Evolutionary conservation across 169 alveolate genomes (phyloP).

Genomic region (Perkinsus chesapeaki): DNA sequence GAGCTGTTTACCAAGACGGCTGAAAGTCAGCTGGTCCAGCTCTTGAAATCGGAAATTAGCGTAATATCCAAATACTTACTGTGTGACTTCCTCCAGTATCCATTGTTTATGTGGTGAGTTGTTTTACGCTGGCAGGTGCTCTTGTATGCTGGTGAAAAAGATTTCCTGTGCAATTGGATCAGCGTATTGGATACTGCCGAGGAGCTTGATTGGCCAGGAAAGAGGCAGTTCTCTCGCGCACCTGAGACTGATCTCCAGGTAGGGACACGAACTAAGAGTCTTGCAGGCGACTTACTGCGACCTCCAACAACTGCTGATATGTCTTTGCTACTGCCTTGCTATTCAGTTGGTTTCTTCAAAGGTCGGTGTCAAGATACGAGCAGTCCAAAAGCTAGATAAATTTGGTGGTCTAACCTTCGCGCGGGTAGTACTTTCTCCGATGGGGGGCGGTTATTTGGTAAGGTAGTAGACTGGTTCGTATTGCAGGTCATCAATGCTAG

Average conservation of each 20-base stretch:
- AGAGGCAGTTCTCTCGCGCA: background rate
- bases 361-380: background rate
- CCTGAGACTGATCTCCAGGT: background rate
- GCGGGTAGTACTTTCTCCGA: too few relatives aligned
- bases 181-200: background rate
- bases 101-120: background rate
- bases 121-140: background rate
- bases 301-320: too few relatives aligned
- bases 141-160: background rate
- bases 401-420: background rate
- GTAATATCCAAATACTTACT: background rate
- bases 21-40: background rate
- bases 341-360: background rate
- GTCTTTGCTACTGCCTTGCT: background rate
- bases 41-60: background rate
- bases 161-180: background rate
- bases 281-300: too few relatives aligned
- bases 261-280: too few relatives aligned
- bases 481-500: slow-evolving; percentile 49
- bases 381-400: background rate
- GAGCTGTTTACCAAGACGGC: background rate
- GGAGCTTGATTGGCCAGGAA: background rate
- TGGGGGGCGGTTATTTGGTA: background rate
- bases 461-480: background rate
- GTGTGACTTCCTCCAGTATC: background rate